A percentile compares a stretch with the other conserved stretches of the same genome.
These are phyloP conservation scores for Mangifera indica DNA, from an alignment of 345 rosid genomes.

Conservation along the genomic window DNA sequence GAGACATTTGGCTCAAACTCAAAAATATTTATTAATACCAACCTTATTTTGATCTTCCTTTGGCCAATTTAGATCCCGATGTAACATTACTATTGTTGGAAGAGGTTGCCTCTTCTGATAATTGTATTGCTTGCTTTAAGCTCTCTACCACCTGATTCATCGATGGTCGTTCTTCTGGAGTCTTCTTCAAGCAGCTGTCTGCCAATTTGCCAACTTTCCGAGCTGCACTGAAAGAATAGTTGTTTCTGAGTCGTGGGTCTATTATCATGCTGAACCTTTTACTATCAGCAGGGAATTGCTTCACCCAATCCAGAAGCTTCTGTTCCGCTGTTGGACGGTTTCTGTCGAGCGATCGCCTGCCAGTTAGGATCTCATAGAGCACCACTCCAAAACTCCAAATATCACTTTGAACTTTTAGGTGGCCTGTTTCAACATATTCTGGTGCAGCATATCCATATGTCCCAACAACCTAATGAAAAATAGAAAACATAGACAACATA, in stretches of 20 bases:
- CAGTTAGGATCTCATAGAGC: slow-evolving; percentile 87
- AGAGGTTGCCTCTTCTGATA: slow-evolving; percentile 32
- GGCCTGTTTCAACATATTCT: slow-evolving; percentile 85
- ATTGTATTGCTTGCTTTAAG: slow-evolving; percentile 57
- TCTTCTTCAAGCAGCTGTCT: slow-evolving; percentile 71
- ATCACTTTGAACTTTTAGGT: slow-evolving; percentile 66
- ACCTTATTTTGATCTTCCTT: slow-evolving; percentile 20
- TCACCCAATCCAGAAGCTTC: slow-evolving; percentile 91
- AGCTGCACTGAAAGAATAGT: slow-evolving; percentile 45
- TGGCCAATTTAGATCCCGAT: slow-evolving; percentile 19
- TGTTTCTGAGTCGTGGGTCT: slow-evolving; percentile 66
- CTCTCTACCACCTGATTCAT: slow-evolving; percentile 57
- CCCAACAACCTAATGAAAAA: slow-evolving; percentile 65
- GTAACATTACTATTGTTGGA: slow-evolving; percentile 3
- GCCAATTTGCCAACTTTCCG: slow-evolving; percentile 64
- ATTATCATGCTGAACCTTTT: slow-evolving; percentile 69
- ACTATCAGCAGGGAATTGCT: slow-evolving; percentile 63
- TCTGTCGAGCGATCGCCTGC: slow-evolving; percentile 73
- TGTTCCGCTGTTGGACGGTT: slow-evolving; percentile 57
- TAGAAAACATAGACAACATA: neutral
- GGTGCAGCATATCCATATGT: slow-evolving; percentile 97
- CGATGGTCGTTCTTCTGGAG: slow-evolving; percentile 64
- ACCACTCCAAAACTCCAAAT: slow-evolving; percentile 92
- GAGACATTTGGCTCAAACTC: neutral
- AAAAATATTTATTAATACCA: neutral